These are phyloP conservation scores for Sutorius eximius DNA, from an alignment of 1,284 basidiomycete genomes.

Conservation along the genomic window DNA sequence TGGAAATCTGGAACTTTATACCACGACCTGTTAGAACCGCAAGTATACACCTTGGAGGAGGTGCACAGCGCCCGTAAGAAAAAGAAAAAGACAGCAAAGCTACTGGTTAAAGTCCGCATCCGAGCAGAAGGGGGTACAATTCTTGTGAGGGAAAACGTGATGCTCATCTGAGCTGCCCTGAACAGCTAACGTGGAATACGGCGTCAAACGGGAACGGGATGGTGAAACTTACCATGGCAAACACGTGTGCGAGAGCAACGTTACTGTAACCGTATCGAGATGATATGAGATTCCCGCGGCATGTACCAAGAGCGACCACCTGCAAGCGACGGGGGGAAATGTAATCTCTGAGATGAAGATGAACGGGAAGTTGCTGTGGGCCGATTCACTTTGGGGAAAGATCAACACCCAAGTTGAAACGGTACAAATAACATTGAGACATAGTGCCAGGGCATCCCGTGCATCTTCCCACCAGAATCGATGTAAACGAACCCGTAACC, in stretches of 20 bases:
- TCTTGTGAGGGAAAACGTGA: conserved; percentile 17
- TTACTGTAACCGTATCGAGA: conserved; percentile 16
- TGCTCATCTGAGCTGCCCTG: conserved; percentile 21
- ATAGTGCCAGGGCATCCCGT: conserved; percentile 16
- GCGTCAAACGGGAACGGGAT: neutral
- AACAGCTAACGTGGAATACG: neutral
- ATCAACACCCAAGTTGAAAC: conserved; percentile 19
- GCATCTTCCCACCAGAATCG: conserved; percentile 26
- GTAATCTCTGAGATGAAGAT: neutral
- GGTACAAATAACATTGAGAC: conserved; percentile 4
- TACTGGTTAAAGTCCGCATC: conserved; percentile 2
- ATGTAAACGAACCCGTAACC: conserved; percentile 6
- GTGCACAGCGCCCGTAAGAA: conserved; percentile 9
- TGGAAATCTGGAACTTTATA: neutral
- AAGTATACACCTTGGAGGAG: conserved; percentile 12
- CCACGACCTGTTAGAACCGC: conserved; percentile 14
- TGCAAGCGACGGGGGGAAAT: neutral
- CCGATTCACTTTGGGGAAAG: conserved; percentile 14
- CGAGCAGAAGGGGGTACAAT: neutral
- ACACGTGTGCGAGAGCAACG: conserved; percentile 11
- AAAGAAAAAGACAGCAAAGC: conserved; percentile 5
- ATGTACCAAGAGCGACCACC: conserved; percentile 8
- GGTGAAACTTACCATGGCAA: conserved; percentile 12
- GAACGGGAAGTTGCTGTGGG: neutral
- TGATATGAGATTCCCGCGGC: conserved; percentile 5